These are phyloP conservation scores for Atalantia buxifolia DNA, from an alignment of 345 rosid species.

Conservation along the genomic window DNA sequence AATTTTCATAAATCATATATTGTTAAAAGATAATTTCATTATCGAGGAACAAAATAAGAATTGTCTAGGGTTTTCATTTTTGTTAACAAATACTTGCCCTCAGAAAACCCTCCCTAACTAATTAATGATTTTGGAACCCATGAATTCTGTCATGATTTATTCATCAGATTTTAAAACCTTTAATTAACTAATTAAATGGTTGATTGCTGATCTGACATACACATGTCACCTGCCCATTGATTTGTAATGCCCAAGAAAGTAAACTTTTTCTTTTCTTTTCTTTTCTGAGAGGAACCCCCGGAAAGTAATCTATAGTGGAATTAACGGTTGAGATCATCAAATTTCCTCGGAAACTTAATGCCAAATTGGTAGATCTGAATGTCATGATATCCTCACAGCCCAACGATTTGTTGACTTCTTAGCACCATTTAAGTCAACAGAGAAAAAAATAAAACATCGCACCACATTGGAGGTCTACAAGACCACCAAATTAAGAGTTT, in stretches of 20 bases:
- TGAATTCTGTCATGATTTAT: no score
- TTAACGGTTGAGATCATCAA: neutral
- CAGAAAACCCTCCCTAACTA: neutral
- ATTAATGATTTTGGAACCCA: neutral
- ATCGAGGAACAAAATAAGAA: neutral
- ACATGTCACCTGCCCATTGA: neutral
- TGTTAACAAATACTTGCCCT: neutral
- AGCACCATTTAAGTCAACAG: neutral
- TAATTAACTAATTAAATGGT: neutral
- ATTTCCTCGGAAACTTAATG: neutral
- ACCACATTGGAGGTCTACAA: no score
- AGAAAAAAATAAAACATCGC: no score
- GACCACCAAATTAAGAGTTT: no score
- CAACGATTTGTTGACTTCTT: neutral
- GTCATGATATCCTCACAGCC: neutral
- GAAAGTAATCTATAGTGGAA: neutral
- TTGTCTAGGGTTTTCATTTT: neutral
- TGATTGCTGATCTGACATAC: neutral
- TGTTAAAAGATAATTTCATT: no score
- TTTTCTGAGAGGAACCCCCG: no score
- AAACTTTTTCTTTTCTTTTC: no score
- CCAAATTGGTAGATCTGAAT: neutral
- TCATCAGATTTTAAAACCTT: no score
- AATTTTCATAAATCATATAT: no score
- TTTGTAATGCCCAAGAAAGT: neutral